Evolutionary conservation across 768 basidiomycete genomes (phyloP).

Genomic region (Strobilomyces dryophilus): DNA sequence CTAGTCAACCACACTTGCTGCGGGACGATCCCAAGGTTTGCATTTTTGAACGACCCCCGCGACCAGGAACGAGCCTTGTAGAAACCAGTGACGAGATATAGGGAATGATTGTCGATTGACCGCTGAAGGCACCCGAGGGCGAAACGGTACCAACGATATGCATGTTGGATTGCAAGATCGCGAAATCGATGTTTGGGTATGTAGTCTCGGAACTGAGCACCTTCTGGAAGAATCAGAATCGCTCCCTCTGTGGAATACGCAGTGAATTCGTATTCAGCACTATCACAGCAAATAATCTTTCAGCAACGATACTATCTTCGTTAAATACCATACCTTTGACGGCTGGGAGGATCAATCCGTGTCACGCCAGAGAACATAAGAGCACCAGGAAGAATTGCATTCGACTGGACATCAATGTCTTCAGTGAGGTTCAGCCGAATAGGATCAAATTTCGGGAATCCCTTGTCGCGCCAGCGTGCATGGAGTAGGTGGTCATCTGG

Average conservation of each 20-base stretch:
- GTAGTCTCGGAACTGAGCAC: conserved; percentile 17
- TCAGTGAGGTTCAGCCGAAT: too few relatives aligned
- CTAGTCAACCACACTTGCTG: not conserved
- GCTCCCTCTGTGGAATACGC: conserved; percentile 18
- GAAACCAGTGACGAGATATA: too few relatives aligned
- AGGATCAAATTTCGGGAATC: too few relatives aligned
- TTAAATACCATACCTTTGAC: too few relatives aligned
- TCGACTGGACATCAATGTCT: too few relatives aligned
- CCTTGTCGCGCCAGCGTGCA: too few relatives aligned
- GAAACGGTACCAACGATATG: conserved; percentile 21
- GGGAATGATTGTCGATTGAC: not conserved
- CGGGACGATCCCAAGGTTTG: not conserved
- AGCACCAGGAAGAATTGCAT: too few relatives aligned
- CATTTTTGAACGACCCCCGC: not conserved
- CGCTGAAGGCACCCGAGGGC: not conserved
- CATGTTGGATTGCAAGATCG: conserved; percentile 12
- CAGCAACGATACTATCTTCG: not conserved
- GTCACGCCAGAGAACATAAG: too few relatives aligned
- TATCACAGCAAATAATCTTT: not conserved
- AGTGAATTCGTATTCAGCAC: not conserved
- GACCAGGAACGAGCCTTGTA: too few relatives aligned
- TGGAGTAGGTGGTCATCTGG: too few relatives aligned
- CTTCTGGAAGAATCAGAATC: conserved; percentile 28
- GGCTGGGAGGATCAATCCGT: too few relatives aligned
- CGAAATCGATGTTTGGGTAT: conserved; percentile 6